These are phyloP conservation scores for Haplographium delicatum DNA, from an alignment of 495 filamentous ascomycete species.

Conservation along the genomic window DNA sequence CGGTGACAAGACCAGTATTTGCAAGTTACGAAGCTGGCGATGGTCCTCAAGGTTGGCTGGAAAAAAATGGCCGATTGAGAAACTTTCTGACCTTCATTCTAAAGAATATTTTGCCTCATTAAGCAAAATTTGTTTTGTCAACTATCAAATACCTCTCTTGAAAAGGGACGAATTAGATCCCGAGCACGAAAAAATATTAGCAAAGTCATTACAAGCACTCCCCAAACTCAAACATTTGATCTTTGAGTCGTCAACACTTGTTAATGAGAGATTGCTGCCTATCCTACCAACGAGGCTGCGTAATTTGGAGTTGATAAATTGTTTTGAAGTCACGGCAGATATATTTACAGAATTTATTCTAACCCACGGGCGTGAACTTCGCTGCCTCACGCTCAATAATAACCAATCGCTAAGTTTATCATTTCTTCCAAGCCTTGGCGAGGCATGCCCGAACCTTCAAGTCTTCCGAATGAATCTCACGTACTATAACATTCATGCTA, in stretches of 20 bases:
- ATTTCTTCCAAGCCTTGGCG: constrained; percentile 58
- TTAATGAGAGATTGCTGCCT: constrained; percentile 53
- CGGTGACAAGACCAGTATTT: constrained; percentile 24
- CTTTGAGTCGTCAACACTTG: constrained; percentile 62
- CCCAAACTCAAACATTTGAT: constrained; percentile 56
- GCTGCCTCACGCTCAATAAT: constrained; percentile 63
- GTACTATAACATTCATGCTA: constrained; percentile 50
- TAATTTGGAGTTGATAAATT: constrained; percentile 68
- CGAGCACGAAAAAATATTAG: constrained; percentile 39
- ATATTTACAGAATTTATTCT: constrained; percentile 55
- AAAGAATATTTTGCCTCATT: constrained; percentile 54
- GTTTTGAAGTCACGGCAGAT: constrained; percentile 57
- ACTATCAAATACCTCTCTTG: constrained; percentile 50
- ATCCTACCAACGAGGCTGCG: constrained; percentile 58
- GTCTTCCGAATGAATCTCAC: constrained; percentile 67
- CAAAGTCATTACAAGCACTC: constrained; percentile 51
- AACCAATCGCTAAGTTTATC: constrained; percentile 70
- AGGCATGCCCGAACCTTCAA: constrained; percentile 61
- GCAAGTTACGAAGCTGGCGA: constrained; percentile 60
- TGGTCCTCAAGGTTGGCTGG: constrained; percentile 70
- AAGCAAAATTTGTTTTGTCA: constrained; percentile 56
- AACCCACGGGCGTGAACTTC: constrained; percentile 55
- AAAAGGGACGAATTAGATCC: constrained; percentile 25
- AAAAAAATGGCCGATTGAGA: constrained; percentile 38
- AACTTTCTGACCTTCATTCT: constrained; percentile 51